Base-by-base conservation (phyloP, 2,329 filamentous ascomycete species). In the Phialemoniopsis sp. region DNA sequence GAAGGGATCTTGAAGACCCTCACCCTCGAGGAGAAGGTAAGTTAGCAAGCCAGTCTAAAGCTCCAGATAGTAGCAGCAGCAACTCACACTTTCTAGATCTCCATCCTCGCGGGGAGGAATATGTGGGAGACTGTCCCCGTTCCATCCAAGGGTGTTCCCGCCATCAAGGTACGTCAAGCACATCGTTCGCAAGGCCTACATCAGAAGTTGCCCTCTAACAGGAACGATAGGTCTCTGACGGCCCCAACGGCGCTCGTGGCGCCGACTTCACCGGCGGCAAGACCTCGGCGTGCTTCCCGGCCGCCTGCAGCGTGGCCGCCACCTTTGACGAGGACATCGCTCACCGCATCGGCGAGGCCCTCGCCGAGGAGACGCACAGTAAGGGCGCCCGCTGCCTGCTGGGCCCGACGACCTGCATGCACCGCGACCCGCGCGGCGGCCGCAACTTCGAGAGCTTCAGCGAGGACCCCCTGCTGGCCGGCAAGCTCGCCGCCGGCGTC, bases 311-410 rank as follows among this genome's bases (percentile, higher is more conserved):
- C 30, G 46, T 85, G 34, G 81, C 78, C 5, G 76, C 80, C 9
- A 82, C 78, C 8, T 85, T 79, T 65, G 78, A 85, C 48, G 48
- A 64, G 3, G 70, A 77, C 4, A 60, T 84, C 14, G 67, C 82
- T 26, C 59, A 72, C 34, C 59, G 73, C 37, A 68, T 80, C 15
- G 81, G 81, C 12, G 60, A 67, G 13, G 62, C 78, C 14, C 70
- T 85, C 41, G 80, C 73, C n/a, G 68, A 76, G 17, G 82, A 65
- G 33, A 51, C 57, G 1, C 48, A 52, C 13, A 53, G 49, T 37
- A 90, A 90, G 61, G 83, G 82, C 37, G 74, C 84, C 8, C 82
- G 88, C 49, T 74, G 87, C 13, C 77, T 85, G 48, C 69, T 90
- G 9, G 86, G 83, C 3, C 86, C 86, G 1, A 76, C 71, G 0